These are phyloP conservation scores for Lomentospora prolificans DNA, from an alignment of 2,329 filamentous ascomycete genomes.

Conservation along the genomic window DNA sequence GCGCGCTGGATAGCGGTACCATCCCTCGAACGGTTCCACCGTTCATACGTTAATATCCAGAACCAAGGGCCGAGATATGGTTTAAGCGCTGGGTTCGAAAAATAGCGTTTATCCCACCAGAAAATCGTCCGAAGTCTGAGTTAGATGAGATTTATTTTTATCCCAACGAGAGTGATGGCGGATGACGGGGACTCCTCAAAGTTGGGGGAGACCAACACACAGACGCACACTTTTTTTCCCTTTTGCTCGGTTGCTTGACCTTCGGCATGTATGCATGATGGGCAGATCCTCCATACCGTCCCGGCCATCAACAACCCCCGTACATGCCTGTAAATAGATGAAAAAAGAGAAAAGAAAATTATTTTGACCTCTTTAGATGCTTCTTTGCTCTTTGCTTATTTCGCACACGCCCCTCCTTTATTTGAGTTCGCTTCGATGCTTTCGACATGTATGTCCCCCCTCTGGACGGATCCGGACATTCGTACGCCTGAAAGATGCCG, in stretches of 20 bases:
- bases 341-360: no score
- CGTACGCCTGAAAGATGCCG: background rate
- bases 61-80: no score
- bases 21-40: background rate
- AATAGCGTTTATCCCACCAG: background rate
- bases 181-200: background rate
- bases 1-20: background rate
- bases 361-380: no score
- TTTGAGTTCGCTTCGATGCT: background rate
- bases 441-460: background rate
- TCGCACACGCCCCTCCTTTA: background rate
- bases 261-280: background rate
- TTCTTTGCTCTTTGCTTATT: background rate
- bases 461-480: background rate
- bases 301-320: background rate
- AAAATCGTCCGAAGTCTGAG: background rate
- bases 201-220: background rate
- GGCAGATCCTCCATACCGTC: background rate
- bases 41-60: background rate
- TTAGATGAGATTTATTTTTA: slow-evolving; percentile 2
- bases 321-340: background rate
- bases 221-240: background rate
- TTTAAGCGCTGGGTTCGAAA: background rate
- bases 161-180: background rate
- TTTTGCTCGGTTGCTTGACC: background rate